Percentiles rank a stretch among this genome's conserved stretches.
These are phyloP conservation scores for Xylariaceae sp. DNA, from an alignment of 2,329 filamentous ascomycete genomes.

Conservation along the genomic window DNA sequence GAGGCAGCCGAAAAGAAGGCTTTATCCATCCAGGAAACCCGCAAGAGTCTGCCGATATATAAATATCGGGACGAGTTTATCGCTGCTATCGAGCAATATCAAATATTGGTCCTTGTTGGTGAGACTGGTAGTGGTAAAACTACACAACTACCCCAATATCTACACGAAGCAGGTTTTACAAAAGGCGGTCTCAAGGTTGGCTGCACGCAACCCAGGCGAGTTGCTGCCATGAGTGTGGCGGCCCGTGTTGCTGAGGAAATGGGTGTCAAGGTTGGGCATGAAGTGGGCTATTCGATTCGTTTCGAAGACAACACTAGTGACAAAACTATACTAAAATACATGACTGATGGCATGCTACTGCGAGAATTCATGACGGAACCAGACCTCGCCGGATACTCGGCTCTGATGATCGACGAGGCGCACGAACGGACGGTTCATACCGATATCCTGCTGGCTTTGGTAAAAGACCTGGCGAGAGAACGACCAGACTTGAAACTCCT, in stretches of 20 bases:
- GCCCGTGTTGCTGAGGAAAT: constrained; percentile 94
- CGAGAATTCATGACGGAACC: constrained; percentile 90
- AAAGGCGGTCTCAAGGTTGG: constrained; percentile 84
- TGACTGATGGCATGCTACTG: constrained; percentile 96
- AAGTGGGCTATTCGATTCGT: constrained; percentile 93
- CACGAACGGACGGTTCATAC: constrained; percentile 93
- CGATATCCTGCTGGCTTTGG: constrained; percentile 84
- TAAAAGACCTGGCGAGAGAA: constrained; percentile 86
- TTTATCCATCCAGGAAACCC: constrained; percentile 85
- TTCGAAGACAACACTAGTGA: constrained; percentile 93
- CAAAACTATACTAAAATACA: constrained; percentile 91
- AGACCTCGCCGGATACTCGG: constrained; percentile 80
- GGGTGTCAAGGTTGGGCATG: constrained; percentile 84
- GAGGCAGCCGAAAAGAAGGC: constrained; percentile 89
- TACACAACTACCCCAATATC: constrained; percentile 91
- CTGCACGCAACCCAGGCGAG: constrained; percentile 92
- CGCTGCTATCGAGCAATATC: constrained; percentile 82
- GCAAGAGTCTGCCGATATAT: constrained; percentile 90
- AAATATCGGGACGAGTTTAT: constrained; percentile 85
- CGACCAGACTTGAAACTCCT: constrained; percentile 86
- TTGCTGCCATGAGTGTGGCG: constrained; percentile 98
- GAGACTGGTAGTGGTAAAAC: constrained; percentile 97
- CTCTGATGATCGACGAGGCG: constrained; percentile 95
- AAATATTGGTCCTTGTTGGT: constrained; percentile 89
- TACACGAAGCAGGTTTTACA: constrained; percentile 89